These are phyloP conservation scores for Talaromyces stipitatus DNA, from an alignment of 495 filamentous ascomycete genomes.

Conservation along the genomic window DNA sequence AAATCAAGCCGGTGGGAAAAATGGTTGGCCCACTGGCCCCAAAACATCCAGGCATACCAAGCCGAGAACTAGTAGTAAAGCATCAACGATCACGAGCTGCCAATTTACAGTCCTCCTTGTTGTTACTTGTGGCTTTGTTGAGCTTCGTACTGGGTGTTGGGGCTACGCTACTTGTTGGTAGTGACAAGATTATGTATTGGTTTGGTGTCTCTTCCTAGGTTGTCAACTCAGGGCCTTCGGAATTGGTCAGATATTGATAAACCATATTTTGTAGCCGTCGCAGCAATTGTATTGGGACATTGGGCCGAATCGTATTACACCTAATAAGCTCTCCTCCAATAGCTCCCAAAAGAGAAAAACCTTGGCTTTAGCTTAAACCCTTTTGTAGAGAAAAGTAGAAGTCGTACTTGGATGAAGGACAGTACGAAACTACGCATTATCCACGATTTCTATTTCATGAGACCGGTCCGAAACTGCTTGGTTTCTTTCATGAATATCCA, in stretches of 20 bases:
- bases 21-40: constrained; percentile 6
- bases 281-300: no score
- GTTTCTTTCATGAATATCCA: neutral
- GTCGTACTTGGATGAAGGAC: no score
- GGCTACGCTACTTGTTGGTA: neutral
- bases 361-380: neutral
- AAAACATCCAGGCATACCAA: constrained; percentile 1
- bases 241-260: neutral
- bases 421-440: neutral
- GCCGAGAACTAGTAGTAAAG: neutral
- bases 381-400: no score
- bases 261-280: neutral
- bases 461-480: neutral
- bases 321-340: neutral
- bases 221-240: neutral
- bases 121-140: neutral
- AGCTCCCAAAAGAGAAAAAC: neutral
- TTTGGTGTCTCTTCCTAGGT: neutral
- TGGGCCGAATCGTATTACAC: neutral
- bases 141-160: neutral
- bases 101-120: neutral
- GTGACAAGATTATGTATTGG: neutral
- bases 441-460: neutral
- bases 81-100: neutral
- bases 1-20: neutral